phyloP scores from a whole-genome alignment of 1,139 yeast genomes.

The Geotrichum europaeum region DNA sequence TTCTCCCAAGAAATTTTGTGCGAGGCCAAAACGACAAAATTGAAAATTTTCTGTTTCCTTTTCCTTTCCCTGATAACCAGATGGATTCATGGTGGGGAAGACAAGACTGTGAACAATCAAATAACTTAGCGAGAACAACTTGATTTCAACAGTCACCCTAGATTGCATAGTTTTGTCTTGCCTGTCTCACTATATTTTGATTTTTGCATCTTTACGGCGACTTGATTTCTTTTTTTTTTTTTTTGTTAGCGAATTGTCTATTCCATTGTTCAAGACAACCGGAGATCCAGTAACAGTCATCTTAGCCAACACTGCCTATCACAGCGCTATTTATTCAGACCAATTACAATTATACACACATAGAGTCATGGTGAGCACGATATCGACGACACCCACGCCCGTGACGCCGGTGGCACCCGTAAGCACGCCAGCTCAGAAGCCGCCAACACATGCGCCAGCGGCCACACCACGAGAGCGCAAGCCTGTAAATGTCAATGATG shows the following conservation, averaged over 20 bases:
- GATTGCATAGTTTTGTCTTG: background rate
- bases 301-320: background rate
- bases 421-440: background rate
- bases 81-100: background rate
- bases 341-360: background rate
- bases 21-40: background rate
- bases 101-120: background rate
- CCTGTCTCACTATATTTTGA: background rate
- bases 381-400: background rate
- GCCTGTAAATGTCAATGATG: conserved; percentile 2
- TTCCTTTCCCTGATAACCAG: background rate
- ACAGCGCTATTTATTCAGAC: background rate
- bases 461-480: background rate
- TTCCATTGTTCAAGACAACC: background rate
- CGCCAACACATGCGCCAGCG: background rate
- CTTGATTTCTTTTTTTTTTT: background rate
- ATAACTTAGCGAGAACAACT: background rate
- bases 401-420: background rate
- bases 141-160: background rate
- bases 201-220: background rate
- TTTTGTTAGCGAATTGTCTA: background rate
- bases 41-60: background rate
- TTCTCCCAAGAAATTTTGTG: background rate
- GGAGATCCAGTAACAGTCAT: background rate
- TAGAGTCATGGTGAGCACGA: background rate